phyloP scores from a whole-genome alignment of 257 asterid species.

The Mentha longifolia region DNA sequence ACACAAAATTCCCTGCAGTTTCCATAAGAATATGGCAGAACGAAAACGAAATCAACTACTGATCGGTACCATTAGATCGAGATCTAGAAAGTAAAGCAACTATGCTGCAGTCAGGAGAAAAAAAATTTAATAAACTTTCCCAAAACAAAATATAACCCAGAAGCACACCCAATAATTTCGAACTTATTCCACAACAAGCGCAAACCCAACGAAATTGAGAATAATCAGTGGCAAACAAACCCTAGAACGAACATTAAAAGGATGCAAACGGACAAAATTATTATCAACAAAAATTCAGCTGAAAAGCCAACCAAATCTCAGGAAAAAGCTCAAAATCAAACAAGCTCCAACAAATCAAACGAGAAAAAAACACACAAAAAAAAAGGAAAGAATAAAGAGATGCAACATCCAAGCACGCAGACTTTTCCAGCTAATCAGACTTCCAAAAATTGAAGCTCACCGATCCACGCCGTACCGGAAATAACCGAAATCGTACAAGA shows the following conservation, averaged over 20 bases:
- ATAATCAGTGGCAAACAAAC: conserved; percentile 21
- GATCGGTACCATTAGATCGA: conserved; percentile 1
- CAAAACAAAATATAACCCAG: background rate
- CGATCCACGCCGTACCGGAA: conserved; percentile 1
- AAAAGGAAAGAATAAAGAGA: background rate
- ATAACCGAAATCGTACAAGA: background rate
- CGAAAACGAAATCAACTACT: background rate
- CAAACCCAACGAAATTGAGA: conserved; percentile 14
- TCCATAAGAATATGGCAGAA: background rate
- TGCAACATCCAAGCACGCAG: conserved; percentile 13
- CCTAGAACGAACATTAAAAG: conserved; percentile 18
- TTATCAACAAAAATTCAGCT: conserved; percentile 21
- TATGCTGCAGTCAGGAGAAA: conserved; percentile 18
- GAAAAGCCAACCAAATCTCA: conserved; percentile 8
- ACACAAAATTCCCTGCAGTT: conserved; percentile 1
- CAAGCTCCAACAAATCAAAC: background rate
- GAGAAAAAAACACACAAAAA: background rate
- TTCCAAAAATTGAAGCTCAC: background rate
- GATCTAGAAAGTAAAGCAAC: conserved; percentile 37
- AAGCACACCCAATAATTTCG: background rate
- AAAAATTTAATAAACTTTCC: background rate
- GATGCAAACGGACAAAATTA: background rate
- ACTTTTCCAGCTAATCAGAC: conserved; percentile 18
- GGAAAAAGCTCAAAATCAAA: conserved; percentile 19
- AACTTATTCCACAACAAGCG: background rate